Base-by-base conservation (phyloP, 805 yeast species). In the Hanseniaspora taiwanica region DNA sequence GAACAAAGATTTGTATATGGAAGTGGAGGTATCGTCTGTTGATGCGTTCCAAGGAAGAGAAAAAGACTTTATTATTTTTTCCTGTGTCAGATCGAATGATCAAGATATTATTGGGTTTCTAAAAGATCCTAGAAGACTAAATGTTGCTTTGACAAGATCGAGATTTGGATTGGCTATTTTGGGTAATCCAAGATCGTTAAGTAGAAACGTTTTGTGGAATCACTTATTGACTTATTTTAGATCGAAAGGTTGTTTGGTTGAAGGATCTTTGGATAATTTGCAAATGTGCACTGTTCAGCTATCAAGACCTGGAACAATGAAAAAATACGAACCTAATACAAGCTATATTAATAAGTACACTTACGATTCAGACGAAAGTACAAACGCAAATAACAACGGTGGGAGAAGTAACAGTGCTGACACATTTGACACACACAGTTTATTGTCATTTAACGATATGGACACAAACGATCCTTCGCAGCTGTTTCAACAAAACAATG, bases 21-120 rank as follows among this genome's bases (percentile, higher is more conserved):
- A 73, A 39, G 81, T 87, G 36, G 96, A 87, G 60, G 86, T 87
- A 21, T 85, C 91, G 6, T 81, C 93, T n/a, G 86, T 91, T 44
- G 99, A 91, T 68, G 98, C 97, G 1, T 91, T 87, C 56, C 99
- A 86, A 64, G 96, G 95, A 47, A 97, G 91, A 59, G 99, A 91
- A 55, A 91, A 89, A 58, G 96, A 89, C 46, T 75, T 91, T 36
- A 84, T 91, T 46, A 73, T 91, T 37, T 79, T 91, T 68, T 86
- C 97, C 0, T 89, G 97, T 73, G 99, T 91, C 3, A 73, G 98
- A 51, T 95, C 97, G 1, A 80, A 76, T 37, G 65, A 71, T 10
- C 72, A 69, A 7, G 52, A 59, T 9, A 48, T 52, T 24, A 84
- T 89, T 44, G 98, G 97, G 14, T 91, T 91, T 61, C 69, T 91